A percentile compares a stretch with the other conserved stretches of the same genome.
Evolutionary conservation across 768 basidiomycete genomes (phyloP).

Genomic region (Amanita inopinata): DNA sequence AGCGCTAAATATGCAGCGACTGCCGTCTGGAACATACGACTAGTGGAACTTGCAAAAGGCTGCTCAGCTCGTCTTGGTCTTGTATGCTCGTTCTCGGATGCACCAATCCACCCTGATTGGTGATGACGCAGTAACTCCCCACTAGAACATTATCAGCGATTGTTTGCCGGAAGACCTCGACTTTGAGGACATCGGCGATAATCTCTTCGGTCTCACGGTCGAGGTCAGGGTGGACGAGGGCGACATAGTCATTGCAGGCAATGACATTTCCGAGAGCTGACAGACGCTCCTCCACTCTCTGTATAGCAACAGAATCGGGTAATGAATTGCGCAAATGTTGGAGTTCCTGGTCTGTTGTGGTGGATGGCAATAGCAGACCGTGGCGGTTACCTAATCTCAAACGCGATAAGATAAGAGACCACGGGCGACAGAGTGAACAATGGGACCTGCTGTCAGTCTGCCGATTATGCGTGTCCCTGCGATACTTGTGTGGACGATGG

Average conservation of each 20-base stretch:
- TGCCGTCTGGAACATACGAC: slow-evolving; percentile 54
- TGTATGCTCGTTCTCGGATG: slow-evolving; percentile 96
- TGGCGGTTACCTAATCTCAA: slow-evolving; percentile 79
- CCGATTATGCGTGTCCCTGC: slow-evolving; percentile 92
- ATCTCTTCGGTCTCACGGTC: slow-evolving; percentile 99
- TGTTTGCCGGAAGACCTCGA: slow-evolving; percentile 97
- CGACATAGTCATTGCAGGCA: slow-evolving; percentile 97
- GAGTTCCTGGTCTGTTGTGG: slow-evolving; percentile 96
- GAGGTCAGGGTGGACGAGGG: slow-evolving; percentile 95
- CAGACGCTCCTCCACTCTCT: slow-evolving; percentile 93
- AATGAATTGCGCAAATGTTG: slow-evolving; percentile 95
- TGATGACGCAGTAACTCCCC: slow-evolving; percentile 90
- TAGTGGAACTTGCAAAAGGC: slow-evolving; percentile 85
- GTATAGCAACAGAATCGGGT: slow-evolving; percentile 88
- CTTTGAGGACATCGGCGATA: slow-evolving; percentile 97
- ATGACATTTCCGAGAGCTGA: slow-evolving; percentile 98
- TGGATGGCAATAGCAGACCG: slow-evolving; percentile 90
- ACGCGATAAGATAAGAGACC: slow-evolving; percentile 1
- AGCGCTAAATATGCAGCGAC: background rate
- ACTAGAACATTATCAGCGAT: slow-evolving; percentile 95
- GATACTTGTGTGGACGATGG: slow-evolving; percentile 94
- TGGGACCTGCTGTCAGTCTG: slow-evolving; percentile 76
- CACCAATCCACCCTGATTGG: slow-evolving; percentile 95
- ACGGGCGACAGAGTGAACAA: background rate
- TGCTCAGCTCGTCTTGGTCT: slow-evolving; percentile 95